Base-by-base conservation (phyloP, 2,329 filamentous ascomycete species). In the Claviceps fusiformis region DNA sequence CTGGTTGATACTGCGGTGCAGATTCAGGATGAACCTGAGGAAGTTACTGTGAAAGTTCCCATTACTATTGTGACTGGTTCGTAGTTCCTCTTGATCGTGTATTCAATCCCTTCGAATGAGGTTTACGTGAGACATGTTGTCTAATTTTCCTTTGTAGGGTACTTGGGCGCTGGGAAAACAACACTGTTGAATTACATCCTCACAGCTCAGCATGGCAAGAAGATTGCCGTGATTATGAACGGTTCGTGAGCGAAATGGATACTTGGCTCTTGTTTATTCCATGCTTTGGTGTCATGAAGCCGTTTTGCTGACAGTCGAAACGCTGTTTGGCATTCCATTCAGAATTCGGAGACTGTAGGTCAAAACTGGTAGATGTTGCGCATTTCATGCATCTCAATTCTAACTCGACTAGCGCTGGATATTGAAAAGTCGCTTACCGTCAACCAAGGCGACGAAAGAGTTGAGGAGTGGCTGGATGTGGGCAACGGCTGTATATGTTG, bases 401-500 rank as follows among this genome's bases (percentile, higher is more conserved):
- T 50, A 61, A 46, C 3, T 4, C 19, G 5, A 46, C n/a, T 57
- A 91, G 89, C 92, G 54, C 79, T 90, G 63, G 92, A 97, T 65
- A 95, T 98, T 60, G 93, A 98, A 69, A 96, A 95, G 68, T 91
- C 90, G 47, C 77, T 98, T 59, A 97, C 92, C 0, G 84, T 98
- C 62, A 95, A 86, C 67, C 84, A 91, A 66, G 86, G 85, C 57
- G 87, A 83, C 44, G 82, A 92, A 64, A 80, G 89, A 64, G 87
- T 92, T 7, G 86, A 93, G 66, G 90, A 95, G 74, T 98, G 95
- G 88, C 82, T 98, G 33, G 91, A 96, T 59, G 83, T 98, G 54
- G 90, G 89, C 53, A 98, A 98, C 63, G 93, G 93, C 59, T 98
- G 93, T 68, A 90, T 98, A 61, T 98, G 93, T 73, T 98, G 93